These are phyloP conservation scores for Grammothele lineata DNA, from an alignment of 768 basidiomycete genomes.

Conservation along the genomic window DNA sequence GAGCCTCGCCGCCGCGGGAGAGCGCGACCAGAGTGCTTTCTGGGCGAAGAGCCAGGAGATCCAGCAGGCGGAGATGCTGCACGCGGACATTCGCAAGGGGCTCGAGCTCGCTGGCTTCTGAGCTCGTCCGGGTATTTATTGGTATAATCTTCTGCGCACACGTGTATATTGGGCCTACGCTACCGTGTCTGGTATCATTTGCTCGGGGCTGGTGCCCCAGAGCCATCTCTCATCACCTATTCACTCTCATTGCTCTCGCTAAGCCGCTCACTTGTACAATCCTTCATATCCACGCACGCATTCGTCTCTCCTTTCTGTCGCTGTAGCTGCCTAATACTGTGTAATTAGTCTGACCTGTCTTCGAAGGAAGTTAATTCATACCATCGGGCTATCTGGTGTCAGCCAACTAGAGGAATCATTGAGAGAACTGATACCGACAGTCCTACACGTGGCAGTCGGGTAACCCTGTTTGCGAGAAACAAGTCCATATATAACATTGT, in stretches of 20 bases:
- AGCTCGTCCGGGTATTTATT: conserved; percentile 13
- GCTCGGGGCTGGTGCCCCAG: conserved; percentile 4
- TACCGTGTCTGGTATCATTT: too few relatives aligned
- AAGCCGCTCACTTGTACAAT: too few relatives aligned
- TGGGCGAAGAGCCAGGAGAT: conserved; percentile 59
- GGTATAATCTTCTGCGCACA: conserved; percentile 1
- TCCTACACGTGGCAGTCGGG: too few relatives aligned
- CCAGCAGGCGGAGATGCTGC: conserved; percentile 51
- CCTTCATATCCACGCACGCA: too few relatives aligned
- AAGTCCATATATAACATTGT: conserved; percentile 19
- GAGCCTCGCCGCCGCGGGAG: conserved; percentile 36
- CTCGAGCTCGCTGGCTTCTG: conserved; percentile 66
- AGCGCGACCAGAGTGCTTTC: conserved; percentile 47
- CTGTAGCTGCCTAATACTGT: too few relatives aligned
- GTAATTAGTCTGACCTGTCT: background rate
- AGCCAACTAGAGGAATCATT: too few relatives aligned
- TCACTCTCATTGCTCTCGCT: background rate
- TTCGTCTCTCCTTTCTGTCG: too few relatives aligned
- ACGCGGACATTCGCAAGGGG: conserved; percentile 65
- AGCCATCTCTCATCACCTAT: background rate
- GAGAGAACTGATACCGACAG: too few relatives aligned
- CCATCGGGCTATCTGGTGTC: too few relatives aligned
- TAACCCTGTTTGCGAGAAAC: background rate
- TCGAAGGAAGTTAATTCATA: too few relatives aligned
- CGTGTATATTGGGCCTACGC: too few relatives aligned